phyloP scores from a whole-genome alignment of 352 stramenopile species.

The Phytophthora sojae region DNA sequence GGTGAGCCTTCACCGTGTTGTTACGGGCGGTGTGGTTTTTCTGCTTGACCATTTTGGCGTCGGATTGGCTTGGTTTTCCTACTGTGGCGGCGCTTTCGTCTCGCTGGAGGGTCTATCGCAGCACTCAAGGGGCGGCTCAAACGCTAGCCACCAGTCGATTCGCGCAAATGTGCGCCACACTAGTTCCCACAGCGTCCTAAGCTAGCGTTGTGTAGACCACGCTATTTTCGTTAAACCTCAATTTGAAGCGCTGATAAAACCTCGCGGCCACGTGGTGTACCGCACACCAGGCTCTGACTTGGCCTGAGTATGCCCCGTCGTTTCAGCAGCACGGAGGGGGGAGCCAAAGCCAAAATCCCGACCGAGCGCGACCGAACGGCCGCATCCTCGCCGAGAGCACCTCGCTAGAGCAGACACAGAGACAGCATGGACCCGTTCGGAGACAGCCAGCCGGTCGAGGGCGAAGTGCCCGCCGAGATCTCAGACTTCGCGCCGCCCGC shows the following conservation, averaged over 20 bases:
- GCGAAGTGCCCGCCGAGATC: constrained; percentile 48
- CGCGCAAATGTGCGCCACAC: constrained; percentile 16
- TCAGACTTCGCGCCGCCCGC: constrained; percentile 66
- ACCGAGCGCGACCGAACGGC: constrained; percentile 19
- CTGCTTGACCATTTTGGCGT: constrained; percentile 92
- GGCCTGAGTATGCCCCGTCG: constrained; percentile 23
- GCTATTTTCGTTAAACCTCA: constrained; percentile 30
- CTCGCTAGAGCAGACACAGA: constrained; percentile 8
- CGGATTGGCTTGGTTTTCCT: constrained; percentile 66
- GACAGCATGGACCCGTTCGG: constrained; percentile 72
- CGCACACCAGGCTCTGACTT: constrained; percentile 13
- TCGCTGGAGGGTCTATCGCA: constrained; percentile 1
- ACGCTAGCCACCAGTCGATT: constrained; percentile 42
- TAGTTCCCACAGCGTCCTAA: background rate
- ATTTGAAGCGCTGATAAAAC: constrained; percentile 34
- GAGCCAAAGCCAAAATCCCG: constrained; percentile 34
- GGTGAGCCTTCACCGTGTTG: constrained; percentile 97
- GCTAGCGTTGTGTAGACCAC: background rate
- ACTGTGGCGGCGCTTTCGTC: constrained; percentile 32
- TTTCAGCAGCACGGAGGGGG: constrained; percentile 21
- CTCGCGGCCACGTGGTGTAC: constrained; percentile 6
- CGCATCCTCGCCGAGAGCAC: constrained; percentile 11
- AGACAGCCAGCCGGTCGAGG: constrained; percentile 41
- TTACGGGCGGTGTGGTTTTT: constrained; percentile 99
- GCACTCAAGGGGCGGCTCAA: constrained; percentile 16